Conservation (phyloP, 2,329 filamentous ascomycete genomes). For the Botrytis galanthina region DNA sequence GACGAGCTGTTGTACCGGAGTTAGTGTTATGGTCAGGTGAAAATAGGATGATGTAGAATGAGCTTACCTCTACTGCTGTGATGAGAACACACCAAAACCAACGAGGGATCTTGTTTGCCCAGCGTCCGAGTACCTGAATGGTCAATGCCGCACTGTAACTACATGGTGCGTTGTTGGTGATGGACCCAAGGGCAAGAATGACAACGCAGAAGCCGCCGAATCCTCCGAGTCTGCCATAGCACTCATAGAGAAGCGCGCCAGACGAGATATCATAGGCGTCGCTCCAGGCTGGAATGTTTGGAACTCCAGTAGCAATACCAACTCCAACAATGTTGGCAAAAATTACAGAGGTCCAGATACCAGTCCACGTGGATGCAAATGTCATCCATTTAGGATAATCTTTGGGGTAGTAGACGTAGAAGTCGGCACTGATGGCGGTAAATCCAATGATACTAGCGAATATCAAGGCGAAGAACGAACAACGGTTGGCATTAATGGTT, state of each 20-base stretch:
- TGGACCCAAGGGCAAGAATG: conserved; percentile 59
- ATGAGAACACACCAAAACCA: conserved; percentile 45
- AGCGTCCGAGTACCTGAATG: conserved; percentile 61
- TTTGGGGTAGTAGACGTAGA: conserved; percentile 28
- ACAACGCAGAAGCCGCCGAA: conserved; percentile 67
- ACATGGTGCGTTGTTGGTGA: conserved; percentile 62
- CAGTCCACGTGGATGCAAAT: conserved; percentile 25
- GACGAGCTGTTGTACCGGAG: conserved; percentile 3
- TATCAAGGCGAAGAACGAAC: conserved; percentile 52
- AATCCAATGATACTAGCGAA: conserved; percentile 34
- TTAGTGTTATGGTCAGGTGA: background rate
- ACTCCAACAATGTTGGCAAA: conserved; percentile 26
- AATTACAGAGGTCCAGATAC: conserved; percentile 22
- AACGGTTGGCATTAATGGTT: conserved; percentile 50
- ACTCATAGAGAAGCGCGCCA: conserved; percentile 22
- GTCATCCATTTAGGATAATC: conserved; percentile 34
- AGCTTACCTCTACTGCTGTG: conserved; percentile 24
- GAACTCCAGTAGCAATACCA: conserved; percentile 25
- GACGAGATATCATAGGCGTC: conserved; percentile 22
- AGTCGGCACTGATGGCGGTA: conserved; percentile 26
- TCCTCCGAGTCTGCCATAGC: conserved; percentile 53
- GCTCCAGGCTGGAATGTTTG: conserved; percentile 23
- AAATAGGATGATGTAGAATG: background rate
- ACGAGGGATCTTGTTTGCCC: conserved; percentile 56
- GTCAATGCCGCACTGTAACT: conserved; percentile 63